Percentiles rank a stretch among this genome's conserved stretches.
Evolutionary conservation across 169 alveolate species (phyloP).

Genomic region (Plasmodium chabaudi): DNA sequence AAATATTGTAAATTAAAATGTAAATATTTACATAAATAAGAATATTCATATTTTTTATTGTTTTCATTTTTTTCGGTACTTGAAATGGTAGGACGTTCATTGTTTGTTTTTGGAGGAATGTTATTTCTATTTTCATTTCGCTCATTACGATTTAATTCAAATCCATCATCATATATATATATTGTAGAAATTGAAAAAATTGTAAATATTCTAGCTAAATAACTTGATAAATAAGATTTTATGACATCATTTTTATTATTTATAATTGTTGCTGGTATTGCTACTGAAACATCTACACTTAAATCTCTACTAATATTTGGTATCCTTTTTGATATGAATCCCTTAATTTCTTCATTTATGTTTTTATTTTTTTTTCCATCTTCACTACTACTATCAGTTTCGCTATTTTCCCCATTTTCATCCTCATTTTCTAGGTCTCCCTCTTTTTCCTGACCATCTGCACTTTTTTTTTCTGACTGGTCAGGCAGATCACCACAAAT

Average conservation of each 20-base stretch:
- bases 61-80: neutral
- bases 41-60: constrained; percentile 7
- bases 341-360: constrained; percentile 34
- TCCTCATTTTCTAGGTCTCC: neutral
- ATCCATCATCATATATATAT: constrained; percentile 65
- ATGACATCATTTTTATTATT: constrained; percentile 68
- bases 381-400: neutral
- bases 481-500: no score
- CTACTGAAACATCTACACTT: constrained; percentile 37
- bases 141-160: neutral
- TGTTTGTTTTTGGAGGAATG: neutral
- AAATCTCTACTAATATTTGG: constrained; percentile 70
- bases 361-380: neutral
- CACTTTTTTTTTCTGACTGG: neutral
- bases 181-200: constrained; percentile 53
- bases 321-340: constrained; percentile 21
- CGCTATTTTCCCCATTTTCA: neutral
- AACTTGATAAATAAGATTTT: constrained; percentile 56
- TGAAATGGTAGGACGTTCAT: neutral
- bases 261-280: constrained; percentile 69
- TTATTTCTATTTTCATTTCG: neutral
- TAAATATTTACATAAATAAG: constrained; percentile 55
- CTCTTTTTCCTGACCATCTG: neutral
- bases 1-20: constrained; percentile 91
- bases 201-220: constrained; percentile 64